Base-by-base conservation (phyloP, 257 asterid species). In the Nicotiana otophora region DNA sequence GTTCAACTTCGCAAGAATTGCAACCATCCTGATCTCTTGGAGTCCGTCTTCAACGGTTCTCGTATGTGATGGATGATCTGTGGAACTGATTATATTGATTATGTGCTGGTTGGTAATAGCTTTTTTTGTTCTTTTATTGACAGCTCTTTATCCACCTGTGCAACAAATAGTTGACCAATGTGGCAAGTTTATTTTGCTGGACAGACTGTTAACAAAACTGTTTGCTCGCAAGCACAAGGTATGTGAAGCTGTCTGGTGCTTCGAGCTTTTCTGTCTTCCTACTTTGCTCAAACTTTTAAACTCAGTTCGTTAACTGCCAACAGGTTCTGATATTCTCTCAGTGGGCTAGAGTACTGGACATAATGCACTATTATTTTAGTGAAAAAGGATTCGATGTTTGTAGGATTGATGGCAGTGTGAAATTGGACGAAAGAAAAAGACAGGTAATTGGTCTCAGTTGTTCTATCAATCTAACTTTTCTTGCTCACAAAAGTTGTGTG, bases 241-340 rank as follows among this genome's bases (percentile, higher is more conserved):
- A 87, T 60, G 31, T 39, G 31, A 48, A 81, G 8, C 7, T 10
- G 75, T 39, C 30, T 61, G 23, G n/a, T 67, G 77, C 77, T 84
- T 77, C 67, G 77, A 60, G 61, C 28, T 28, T 61, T 61, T 61
- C 55, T 77, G 12, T 77, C 58, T 82, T 63, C 75, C 26, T 34
- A 14, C 42, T 26, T 48, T 26, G 63, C 62, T 51, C 39, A 5
- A 51, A 14, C 16, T 7, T 14, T 75, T 75, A 75, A 26, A 23
- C 74, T 57, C 39, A 23, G 36, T 36, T 78, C 65, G 33, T 30
- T 83, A 1, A 42, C 76, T 69, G 74, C 64, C 84, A 39, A 76
- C 89, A 96, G 99, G 98, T 96, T 77, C 86, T 96, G 92, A 92
- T 96, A 77, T 96, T 96, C 91, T 94, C 99, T 74, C 99, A 96